Conservation (phyloP, 148 eudicot species). For the Polygonum aviculare region DNA sequence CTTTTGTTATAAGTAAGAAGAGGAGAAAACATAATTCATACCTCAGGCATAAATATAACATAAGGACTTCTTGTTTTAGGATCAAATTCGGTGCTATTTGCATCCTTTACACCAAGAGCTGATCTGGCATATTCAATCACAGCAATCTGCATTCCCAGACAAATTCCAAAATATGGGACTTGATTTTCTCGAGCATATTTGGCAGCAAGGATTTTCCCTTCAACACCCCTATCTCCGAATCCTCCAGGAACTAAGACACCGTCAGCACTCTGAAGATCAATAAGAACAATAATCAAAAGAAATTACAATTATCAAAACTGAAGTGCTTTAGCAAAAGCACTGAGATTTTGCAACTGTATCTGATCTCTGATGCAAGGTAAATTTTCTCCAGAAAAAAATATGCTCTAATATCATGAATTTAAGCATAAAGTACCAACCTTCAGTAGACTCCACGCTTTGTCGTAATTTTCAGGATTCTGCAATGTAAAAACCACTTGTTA, state of each 20-base stretch:
- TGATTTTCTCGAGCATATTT: slow-evolving; percentile 83
- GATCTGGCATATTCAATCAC: slow-evolving; percentile 78
- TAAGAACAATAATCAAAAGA: not conserved
- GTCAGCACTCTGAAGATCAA: slow-evolving; percentile 56
- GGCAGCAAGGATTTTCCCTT: slow-evolving; percentile 93
- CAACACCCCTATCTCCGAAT: slow-evolving; percentile 94
- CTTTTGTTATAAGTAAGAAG: not conserved
- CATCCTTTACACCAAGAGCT: slow-evolving; percentile 44
- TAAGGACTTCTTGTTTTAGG: slow-evolving; percentile 41
- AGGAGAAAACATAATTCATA: not conserved
- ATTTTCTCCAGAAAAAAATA: not conserved
- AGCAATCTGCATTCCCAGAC: slow-evolving; percentile 95
- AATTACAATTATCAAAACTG: not conserved
- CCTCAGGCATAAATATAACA: slow-evolving; percentile 77
- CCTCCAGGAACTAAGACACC: slow-evolving; percentile 93
- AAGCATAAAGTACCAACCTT: slow-evolving; percentile 33
- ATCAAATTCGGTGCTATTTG: slow-evolving; percentile 65
- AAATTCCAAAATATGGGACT: slow-evolving; percentile 82
- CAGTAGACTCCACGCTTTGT: slow-evolving; percentile 63
- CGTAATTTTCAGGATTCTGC: slow-evolving; percentile 69
- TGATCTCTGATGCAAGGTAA: not conserved
- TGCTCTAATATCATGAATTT: not conserved
- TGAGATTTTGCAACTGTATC: not conserved
- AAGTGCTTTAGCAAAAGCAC: not conserved
- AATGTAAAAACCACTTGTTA: not conserved